Conservation (phyloP, 73 alveolate species). For the Tetrahymena malaccensis region DNA sequence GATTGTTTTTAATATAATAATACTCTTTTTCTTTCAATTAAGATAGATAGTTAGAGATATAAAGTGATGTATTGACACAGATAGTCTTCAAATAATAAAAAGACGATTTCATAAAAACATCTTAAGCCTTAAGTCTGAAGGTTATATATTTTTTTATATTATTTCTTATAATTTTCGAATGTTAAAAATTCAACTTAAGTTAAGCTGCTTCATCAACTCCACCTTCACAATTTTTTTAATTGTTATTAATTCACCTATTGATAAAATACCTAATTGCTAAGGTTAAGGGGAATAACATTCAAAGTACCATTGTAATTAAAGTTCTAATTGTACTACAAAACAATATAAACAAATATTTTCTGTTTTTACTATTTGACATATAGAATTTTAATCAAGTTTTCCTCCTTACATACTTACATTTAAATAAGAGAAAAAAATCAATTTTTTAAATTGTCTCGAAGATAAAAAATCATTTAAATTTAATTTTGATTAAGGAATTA, state of each 20-base stretch:
- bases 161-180: not conserved
- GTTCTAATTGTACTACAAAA: not conserved
- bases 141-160: too few species aligned
- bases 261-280: not conserved
- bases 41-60: not conserved
- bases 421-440: not conserved
- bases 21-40: not conserved
- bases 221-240: not conserved
- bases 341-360: not conserved
- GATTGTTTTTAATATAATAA: not conserved
- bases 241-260: not conserved
- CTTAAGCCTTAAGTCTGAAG: not conserved
- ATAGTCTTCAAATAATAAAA: too few species aligned
- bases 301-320: not conserved
- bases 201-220: not conserved
- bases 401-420: not conserved
- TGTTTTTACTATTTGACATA: not conserved
- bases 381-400: not conserved
- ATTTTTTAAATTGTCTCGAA: too few species aligned
- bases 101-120: not conserved
- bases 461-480: not conserved
- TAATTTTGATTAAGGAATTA: too few species aligned
- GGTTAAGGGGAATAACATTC: not conserved
- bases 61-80: too few species aligned
- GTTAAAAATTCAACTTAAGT: not conserved